Evolutionary conservation across 2,329 filamentous ascomycete genomes (phyloP), one percentile per base, ranked within the genome.

Genomic region (Fusarium liriodendri): DNA sequence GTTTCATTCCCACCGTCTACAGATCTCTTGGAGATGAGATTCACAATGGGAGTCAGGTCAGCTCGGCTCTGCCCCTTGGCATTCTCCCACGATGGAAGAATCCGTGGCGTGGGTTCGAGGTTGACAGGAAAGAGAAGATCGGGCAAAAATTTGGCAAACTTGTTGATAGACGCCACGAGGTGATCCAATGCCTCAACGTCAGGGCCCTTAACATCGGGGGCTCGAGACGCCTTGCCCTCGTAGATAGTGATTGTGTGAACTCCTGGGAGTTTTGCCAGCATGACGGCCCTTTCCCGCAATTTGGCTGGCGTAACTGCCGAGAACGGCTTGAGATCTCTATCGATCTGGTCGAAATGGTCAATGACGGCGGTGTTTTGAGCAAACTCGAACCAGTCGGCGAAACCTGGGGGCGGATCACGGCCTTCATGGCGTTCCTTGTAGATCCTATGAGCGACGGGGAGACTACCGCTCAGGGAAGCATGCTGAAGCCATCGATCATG

Each of bases 111-210:
- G 11, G 74, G 67, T 20, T 93, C 89, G 22, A 94, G 86, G 79
- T 97, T 98, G 83, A 98, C 93, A 0, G 94, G 93, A 22, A 98
- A 83, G 72, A 95, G 90, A 93, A 98, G 95, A 72, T 95, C 90
- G 1, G 94, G 94, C 16, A 98, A 85, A 78, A 93, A 90, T 72
- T 91, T 84, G 2, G 91, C 88, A 76, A 97, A 97, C 2, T 87
- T 85, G 61, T 89, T 85, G 79, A 97, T 90, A 89, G 97, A 93
- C 5, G 88, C 87, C 8, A 90, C 85, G 0, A 89, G 77, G n/a
- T 83, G 82, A 16, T 86, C 81, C 42, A 90, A 74, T 22, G 84
- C 77, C 14, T 78, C 67, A 20, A 80, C 79, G 25, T 84, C 77
- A 0, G 75, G 77, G 4, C 79, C 79, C 52, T 82, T 78, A 2